These are phyloP conservation scores for Talaromyces sp. DNA, from an alignment of 2,329 filamentous ascomycete species.

Conservation along the genomic window DNA sequence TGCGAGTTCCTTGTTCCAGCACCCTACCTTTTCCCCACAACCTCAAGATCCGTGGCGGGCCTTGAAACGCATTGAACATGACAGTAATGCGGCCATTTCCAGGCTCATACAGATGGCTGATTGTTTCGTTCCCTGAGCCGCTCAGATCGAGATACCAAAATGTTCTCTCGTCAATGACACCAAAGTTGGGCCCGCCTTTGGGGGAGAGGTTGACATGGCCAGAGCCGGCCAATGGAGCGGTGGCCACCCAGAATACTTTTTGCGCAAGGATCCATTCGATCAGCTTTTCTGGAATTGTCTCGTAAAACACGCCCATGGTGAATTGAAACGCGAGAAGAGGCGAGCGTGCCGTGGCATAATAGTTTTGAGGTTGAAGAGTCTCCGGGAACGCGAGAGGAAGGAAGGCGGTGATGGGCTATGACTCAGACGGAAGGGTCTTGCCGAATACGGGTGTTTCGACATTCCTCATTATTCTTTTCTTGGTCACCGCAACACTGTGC, in stretches of 20 bases:
- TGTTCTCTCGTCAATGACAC: conserved; percentile 8
- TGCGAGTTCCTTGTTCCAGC: conserved; percentile 1
- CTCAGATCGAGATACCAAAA: conserved; percentile 12
- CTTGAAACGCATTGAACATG: conserved; percentile 12
- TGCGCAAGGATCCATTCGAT: conserved; percentile 8
- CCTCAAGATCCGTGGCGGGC: conserved; percentile 9
- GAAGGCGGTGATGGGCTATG: not conserved
- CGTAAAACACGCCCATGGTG: conserved; percentile 10
- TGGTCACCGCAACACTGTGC: not conserved
- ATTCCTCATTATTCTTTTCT: not conserved
- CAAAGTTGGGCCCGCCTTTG: conserved; percentile 10
- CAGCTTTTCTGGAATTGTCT: conserved; percentile 6
- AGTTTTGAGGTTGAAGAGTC: not conserved
- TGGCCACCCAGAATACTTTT: conserved; percentile 12
- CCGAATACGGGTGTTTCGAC: not conserved
- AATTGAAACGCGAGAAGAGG: not conserved
- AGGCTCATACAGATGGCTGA: conserved; percentile 12
- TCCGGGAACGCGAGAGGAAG: not conserved
- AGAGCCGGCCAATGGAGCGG: conserved; percentile 8
- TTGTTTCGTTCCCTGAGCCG: conserved; percentile 11
- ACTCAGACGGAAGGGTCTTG: not conserved
- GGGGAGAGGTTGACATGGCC: conserved; percentile 12
- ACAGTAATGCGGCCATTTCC: conserved; percentile 10
- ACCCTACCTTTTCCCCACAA: conserved; percentile 10
- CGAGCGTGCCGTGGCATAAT: not conserved